Evolutionary conservation across 495 filamentous ascomycete genomes (phyloP), one percentile per base, ranked within the genome.

Genomic region (Xylaria curta): DNA sequence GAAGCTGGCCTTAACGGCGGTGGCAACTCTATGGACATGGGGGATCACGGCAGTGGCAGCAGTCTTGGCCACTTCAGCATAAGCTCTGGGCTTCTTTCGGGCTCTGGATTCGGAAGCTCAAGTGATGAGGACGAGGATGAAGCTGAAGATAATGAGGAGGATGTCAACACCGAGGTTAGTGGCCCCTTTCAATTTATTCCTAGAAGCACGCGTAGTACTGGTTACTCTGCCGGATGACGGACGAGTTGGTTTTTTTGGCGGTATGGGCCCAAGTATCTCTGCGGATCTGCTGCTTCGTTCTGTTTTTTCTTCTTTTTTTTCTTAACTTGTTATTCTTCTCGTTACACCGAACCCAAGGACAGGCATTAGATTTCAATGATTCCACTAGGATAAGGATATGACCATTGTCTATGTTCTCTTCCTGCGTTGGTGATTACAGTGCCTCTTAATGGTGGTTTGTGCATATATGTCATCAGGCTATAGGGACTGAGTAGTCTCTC

Each of bases 71-170:
- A 88, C 19, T 94, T 94, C 77, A 87, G 88, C 28, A 87, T 89
- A 65, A 89, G 89, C 73, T 86, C 88, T 49, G 89, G 88, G 67
- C 90, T 91, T 42, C 84, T 97, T n/a, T 78, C 77, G 2, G 86
- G 94, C 68, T 96, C 93, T 78, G 95, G 93, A n/a, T 99, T 98
- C 80, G 94, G 92, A 73, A 96, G 92, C 82, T 97, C 93, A 15
- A 97, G 94, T 76, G 94, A 97, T 73, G 96, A 98, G 75, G 96
- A 98, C 68, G 96, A 99, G 73, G 96, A 98, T 75, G 96, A 99
- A 72, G 92, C 94, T 66, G 94, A 95, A 76, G 91, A 95, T 62
- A 93, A 91, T 69, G 94, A 96, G 71, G 89, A 89, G 61, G 87
- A 89, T 73, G 83, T 87, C 44, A 83, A 83, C 70, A 85, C 82